Evolutionary conservation across 225 moss, liverwort and hornwort species (phyloP).

Genomic region (Straminergon stramineum): DNA sequence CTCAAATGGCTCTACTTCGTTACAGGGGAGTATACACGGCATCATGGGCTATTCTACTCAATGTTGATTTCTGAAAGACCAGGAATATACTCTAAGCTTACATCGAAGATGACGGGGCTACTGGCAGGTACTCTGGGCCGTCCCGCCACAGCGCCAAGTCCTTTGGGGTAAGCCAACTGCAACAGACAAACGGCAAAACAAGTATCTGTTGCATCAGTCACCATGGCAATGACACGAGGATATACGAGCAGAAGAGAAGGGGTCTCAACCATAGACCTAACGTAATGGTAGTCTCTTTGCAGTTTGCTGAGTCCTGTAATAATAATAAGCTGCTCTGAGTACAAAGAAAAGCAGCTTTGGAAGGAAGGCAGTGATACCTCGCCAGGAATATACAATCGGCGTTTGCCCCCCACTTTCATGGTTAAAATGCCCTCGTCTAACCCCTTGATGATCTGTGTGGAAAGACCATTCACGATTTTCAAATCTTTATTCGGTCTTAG

Average conservation of each 20-base stretch:
- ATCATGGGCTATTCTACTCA: not conserved
- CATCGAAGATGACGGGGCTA: conserved; percentile 48
- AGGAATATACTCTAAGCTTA: conserved; percentile 40
- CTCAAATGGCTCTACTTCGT: not conserved
- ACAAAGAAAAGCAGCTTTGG: not conserved
- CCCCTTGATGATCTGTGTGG: conserved; percentile 41
- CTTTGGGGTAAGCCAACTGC: conserved; percentile 53
- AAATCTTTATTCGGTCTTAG: not conserved
- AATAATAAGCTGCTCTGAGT: not conserved
- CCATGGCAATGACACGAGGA: not conserved
- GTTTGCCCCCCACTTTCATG: conserved; percentile 57
- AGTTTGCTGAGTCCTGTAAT: not conserved
- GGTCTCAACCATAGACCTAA: not conserved
- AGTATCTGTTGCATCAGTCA: not conserved
- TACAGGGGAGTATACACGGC: not conserved
- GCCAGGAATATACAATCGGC: conserved; percentile 48
- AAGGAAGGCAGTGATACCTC: conserved; percentile 15
- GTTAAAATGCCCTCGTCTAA: conserved; percentile 43
- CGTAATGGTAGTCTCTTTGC: not conserved
- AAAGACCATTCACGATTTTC: not conserved
- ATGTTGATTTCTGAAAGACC: conserved; percentile 30
- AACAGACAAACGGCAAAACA: not conserved
- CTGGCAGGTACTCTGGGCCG: conserved; percentile 44
- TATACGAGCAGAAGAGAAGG: not conserved
- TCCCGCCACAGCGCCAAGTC: conserved; percentile 45